A percentile compares a stretch with the other conserved stretches of the same genome.
phyloP scores from a whole-genome alignment of 352 stramenopile genomes.

The Pythium biforme region DNA sequence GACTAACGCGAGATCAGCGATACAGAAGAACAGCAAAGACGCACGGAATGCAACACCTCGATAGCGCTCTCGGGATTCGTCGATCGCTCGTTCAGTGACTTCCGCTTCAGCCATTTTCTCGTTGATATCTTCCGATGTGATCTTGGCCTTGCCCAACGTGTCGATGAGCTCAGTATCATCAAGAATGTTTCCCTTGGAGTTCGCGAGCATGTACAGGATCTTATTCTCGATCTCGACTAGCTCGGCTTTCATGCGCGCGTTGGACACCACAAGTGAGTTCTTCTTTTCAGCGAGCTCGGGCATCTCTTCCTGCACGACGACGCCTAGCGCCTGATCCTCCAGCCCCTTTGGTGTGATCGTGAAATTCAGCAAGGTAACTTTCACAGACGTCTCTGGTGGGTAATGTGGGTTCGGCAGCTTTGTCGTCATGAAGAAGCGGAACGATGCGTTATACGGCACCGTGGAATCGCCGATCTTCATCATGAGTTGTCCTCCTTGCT shows the following conservation, averaged over 20 bases:
- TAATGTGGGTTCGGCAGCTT: conserved; percentile 94
- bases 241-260: conserved; percentile 91
- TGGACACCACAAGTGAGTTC: conserved; percentile 90
- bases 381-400: conserved; percentile 90
- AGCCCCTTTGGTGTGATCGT: conserved; percentile 90
- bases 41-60: conserved; percentile 88
- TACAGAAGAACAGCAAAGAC: conserved; percentile 92
- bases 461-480: conserved; percentile 92
- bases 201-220: conserved; percentile 92
- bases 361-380: conserved; percentile 93
- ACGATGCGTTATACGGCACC: conserved; percentile 89
- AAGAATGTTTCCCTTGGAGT: conserved; percentile 92
- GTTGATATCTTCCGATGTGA: conserved; percentile 92
- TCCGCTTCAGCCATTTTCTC: conserved; percentile 92
- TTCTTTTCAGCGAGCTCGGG: conserved; percentile 93
- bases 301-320: conserved; percentile 93
- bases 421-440: conserved; percentile 93
- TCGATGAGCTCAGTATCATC: conserved; percentile 93
- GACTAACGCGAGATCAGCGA: conserved; percentile 87
- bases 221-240: conserved; percentile 94
- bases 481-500: conserved; percentile 91
- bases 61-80: conserved; percentile 88
- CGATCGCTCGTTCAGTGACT: conserved; percentile 91
- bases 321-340: conserved; percentile 90
- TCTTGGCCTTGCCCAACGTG: conserved; percentile 89